Evolutionary conservation across 495 filamentous ascomycete genomes (phyloP).

Genomic region (Hypoxylon lenormandii): DNA sequence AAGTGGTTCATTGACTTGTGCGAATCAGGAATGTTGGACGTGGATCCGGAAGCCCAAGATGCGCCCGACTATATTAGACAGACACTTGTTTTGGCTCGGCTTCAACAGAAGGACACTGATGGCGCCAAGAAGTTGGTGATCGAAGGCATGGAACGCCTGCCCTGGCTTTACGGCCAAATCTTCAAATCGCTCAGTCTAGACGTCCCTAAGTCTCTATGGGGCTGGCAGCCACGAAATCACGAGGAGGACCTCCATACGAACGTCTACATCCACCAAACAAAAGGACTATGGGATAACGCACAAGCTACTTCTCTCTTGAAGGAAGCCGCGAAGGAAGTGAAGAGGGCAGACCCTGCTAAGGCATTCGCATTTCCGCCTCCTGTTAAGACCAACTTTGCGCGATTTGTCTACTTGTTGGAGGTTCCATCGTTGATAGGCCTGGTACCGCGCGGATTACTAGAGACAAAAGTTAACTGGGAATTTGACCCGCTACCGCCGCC

Average conservation of each 20-base stretch:
- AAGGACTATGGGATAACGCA: constrained; percentile 90
- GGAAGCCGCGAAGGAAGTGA: constrained; percentile 72
- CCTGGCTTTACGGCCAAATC: constrained; percentile 83
- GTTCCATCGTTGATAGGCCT: constrained; percentile 71
- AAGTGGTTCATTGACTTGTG: constrained; percentile 79
- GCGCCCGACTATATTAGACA: constrained; percentile 71
- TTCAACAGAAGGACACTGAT: constrained; percentile 73
- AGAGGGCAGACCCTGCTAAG: constrained; percentile 53
- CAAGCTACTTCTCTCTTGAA: constrained; percentile 76
- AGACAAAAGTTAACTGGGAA: constrained; percentile 65
- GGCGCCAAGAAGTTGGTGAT: constrained; percentile 72
- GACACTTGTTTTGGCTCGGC: constrained; percentile 77
- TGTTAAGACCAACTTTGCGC: constrained; percentile 69
- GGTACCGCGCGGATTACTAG: constrained; percentile 66
- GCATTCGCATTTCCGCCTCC: constrained; percentile 58
- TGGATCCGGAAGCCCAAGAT: constrained; percentile 33
- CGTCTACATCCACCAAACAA: constrained; percentile 81
- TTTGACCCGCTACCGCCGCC: constrained; percentile 78
- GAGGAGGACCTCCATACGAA: constrained; percentile 79
- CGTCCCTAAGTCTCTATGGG: constrained; percentile 83
- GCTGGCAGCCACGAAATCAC: constrained; percentile 72
- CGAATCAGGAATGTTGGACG: constrained; percentile 66
- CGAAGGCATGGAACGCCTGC: constrained; percentile 74
- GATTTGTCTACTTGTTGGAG: constrained; percentile 83
- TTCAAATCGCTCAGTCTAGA: constrained; percentile 81